Percentiles rank a stretch among this genome's conserved stretches.
These are phyloP conservation scores for Kodamaea plutei DNA, from an alignment of 1,139 yeast species.

Conservation along the genomic window DNA sequence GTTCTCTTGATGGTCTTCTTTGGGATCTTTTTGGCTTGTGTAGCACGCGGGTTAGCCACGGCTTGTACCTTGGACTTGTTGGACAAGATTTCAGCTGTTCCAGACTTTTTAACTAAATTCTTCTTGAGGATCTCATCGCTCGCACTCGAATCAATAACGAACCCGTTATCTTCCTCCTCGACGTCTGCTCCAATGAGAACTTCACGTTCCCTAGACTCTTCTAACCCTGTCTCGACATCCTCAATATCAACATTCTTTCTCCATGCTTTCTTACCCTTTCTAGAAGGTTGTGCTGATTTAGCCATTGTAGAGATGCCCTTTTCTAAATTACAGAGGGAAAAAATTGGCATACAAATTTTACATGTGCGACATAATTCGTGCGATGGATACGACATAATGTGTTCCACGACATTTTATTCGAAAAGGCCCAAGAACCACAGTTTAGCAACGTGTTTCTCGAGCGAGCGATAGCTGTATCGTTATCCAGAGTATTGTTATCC, in stretches of 20 bases:
- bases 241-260: conserved; percentile 87
- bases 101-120: conserved; percentile 48
- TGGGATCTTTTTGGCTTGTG: conserved; percentile 12
- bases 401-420: background rate
- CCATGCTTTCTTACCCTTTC: conserved; percentile 96
- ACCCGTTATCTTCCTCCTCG: conserved; percentile 53
- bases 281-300: conserved; percentile 53
- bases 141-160: conserved; percentile 55
- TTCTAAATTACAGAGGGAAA: background rate
- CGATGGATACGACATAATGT: background rate
- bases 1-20: conserved; percentile 49
- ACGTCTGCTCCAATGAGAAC: conserved; percentile 56
- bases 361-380: conserved; percentile 4
- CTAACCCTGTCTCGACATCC: conserved; percentile 70
- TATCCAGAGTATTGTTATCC: too few relatives aligned
- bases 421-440: too few relatives aligned
- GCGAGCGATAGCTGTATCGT: too few relatives aligned
- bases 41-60: conserved; percentile 36
- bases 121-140: conserved; percentile 5
- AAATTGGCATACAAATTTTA: too few relatives aligned
- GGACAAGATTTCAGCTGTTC: conserved; percentile 70
- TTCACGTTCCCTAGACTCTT: conserved; percentile 63
- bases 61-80: conserved; percentile 80
- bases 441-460: too few relatives aligned
- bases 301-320: conserved; percentile 5